Evolutionary conservation across 148 eudicot genomes (phyloP).

Genomic region (Rheum nobile): DNA sequence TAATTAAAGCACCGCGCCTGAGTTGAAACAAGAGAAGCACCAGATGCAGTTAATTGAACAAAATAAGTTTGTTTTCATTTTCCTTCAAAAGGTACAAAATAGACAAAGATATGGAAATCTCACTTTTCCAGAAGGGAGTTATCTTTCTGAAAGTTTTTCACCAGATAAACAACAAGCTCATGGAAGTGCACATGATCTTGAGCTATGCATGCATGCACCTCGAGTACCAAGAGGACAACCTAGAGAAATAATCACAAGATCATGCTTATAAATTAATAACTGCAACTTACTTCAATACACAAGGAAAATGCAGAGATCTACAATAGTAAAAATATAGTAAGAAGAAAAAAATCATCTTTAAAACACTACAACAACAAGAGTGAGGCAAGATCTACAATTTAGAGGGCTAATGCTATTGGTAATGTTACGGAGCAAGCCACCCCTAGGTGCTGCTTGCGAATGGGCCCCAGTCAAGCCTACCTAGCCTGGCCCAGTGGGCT

Average conservation of each 20-base stretch:
- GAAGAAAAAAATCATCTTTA: not conserved
- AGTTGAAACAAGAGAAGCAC: conserved; percentile 10
- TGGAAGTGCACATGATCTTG: conserved; percentile 60
- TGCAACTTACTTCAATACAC: not conserved
- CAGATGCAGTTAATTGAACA: not conserved
- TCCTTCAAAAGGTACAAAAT: not conserved
- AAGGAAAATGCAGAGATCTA: not conserved
- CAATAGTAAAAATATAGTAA: not conserved
- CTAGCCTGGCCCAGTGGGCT: no score
- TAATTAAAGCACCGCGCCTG: conserved; percentile 95
- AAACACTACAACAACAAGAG: not conserved
- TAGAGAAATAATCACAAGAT: conserved; percentile 11
- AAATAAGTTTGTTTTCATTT: not conserved
- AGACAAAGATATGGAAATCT: conserved; percentile 12
- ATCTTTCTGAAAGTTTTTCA: conserved; percentile 61
- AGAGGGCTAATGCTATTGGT: not conserved
- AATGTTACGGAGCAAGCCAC: no score
- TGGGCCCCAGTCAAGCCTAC: no score
- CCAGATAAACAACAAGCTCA: conserved; percentile 68
- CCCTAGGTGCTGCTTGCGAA: no score
- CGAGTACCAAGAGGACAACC: conserved; percentile 95
- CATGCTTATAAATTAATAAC: not conserved
- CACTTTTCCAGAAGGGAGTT: conserved; percentile 84
- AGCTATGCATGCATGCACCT: conserved; percentile 98
- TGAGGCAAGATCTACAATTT: not conserved